phyloP scores from a whole-genome alignment of 805 yeast species.

The Cyberlindnera nakhonratchasimensis region DNA sequence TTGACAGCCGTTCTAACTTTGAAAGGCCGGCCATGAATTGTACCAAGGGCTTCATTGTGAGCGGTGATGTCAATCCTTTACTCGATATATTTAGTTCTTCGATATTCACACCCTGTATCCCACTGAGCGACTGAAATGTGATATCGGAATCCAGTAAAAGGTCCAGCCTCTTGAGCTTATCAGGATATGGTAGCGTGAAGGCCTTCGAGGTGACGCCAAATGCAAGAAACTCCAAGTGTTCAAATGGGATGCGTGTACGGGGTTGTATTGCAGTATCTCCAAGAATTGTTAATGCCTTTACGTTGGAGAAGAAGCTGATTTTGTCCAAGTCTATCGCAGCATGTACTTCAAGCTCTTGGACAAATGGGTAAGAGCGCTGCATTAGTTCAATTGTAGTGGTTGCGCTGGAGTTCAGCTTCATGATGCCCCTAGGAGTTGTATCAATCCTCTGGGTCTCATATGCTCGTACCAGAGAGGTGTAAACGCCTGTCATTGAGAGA shows the following conservation, averaged over 20 bases:
- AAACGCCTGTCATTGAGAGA: slow-evolving; percentile 4
- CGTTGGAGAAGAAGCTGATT: neutral
- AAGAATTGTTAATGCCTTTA: slow-evolving; percentile 17
- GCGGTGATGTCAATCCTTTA: slow-evolving; percentile 1
- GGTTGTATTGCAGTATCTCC: slow-evolving; percentile 7
- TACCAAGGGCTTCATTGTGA: slow-evolving; percentile 6
- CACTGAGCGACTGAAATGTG: neutral
- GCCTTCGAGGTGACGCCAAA: neutral
- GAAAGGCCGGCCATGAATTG: neutral
- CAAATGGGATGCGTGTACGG: neutral
- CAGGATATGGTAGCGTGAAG: neutral
- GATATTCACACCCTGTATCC: slow-evolving; percentile 4
- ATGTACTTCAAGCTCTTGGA: slow-evolving; percentile 11
- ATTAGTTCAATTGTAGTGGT: neutral
- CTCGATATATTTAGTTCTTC: slow-evolving; percentile 14
- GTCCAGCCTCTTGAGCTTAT: slow-evolving; percentile 13
- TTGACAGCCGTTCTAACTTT: slow-evolving; percentile 5
- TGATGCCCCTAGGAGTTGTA: neutral
- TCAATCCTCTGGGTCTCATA: slow-evolving; percentile 8
- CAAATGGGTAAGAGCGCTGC: slow-evolving; percentile 1
- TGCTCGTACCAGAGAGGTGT: slow-evolving; percentile 15
- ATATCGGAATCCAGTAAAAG: slow-evolving; percentile 11
- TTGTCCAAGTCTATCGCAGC: slow-evolving; percentile 3
- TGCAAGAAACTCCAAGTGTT: slow-evolving; percentile 14
- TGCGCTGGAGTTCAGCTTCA: neutral